Evolutionary conservation across 108 stramenopile species (phyloP), one percentile per base, ranked within the genome.

Genomic region (Nitzschia sp.): DNA sequence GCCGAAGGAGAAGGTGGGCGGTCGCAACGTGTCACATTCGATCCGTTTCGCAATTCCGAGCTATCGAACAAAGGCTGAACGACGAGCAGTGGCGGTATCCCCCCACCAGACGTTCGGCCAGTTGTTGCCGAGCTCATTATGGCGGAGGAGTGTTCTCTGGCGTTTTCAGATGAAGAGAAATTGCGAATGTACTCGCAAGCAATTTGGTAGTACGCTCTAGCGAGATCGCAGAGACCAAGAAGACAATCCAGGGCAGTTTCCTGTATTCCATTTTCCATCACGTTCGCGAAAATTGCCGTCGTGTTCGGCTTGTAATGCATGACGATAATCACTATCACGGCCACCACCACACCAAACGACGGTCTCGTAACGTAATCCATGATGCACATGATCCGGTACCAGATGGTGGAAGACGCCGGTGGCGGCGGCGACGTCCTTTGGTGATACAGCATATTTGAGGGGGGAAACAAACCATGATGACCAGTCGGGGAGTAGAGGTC

Each of bases 121-220:
- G 34, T 36, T 8, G 61, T 21, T 31, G 61, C 38, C 11, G 38
- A 5, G 34, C 42, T 36, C 21, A 42, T 28, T 23, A 29, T 58
- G 13, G 30, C 28, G 4, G 31, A 58, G 11, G 61, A 42, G n/a
- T 36, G 33, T 15, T n/a, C 28, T 6, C 57, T 29, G 4, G 26
- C 3, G 3, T 29, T n/a, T 6, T 11, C 11, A 23, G 49, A 17
- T n/a, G 49, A 17, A 8, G 4, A 6, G 31, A 69, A 28, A 69
- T 42, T 71, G 58, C 70, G 70, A 35, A 71, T 32, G 23, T 51
- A 9, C 26, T 71, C 70, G 18, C 29, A 57, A 17, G 60, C 17
- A 13, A 71, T 71, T 32, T 71, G 70, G 46, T 71, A 71, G 23
- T 62, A 71, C 26, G 58, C 70, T 49, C 70, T 46, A 24, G 59